Evolutionary conservation across 345 rosid species (phyloP).

Genomic region (Garcia nutans): DNA sequence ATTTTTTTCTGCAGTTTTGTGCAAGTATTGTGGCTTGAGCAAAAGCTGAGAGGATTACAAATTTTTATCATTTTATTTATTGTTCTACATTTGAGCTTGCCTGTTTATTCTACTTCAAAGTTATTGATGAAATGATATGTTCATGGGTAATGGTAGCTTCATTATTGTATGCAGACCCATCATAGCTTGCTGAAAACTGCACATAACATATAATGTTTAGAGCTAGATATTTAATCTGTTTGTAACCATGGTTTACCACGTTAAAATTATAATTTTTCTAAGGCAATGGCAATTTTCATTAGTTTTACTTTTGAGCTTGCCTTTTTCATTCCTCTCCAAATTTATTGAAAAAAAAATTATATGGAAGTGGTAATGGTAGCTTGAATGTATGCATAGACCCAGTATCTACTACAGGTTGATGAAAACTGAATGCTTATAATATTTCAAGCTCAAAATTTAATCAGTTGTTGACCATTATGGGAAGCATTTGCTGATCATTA

Average conservation of each 20-base stretch:
- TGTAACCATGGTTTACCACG: too few species aligned
- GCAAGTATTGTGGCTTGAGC: not conserved
- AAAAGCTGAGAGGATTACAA: too few species aligned
- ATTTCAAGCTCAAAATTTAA: not conserved
- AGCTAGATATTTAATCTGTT: not conserved
- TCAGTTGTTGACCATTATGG: not conserved
- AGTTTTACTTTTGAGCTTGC: too few species aligned
- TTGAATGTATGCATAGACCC: too few species aligned
- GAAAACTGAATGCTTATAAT: not conserved
- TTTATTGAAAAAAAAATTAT: too few species aligned
- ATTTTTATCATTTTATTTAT: not conserved
- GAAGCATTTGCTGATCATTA: not conserved
- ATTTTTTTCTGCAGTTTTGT: not conserved
- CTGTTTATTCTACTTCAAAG: not conserved
- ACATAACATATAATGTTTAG: not conserved
- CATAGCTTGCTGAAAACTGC: not conserved
- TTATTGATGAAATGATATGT: not conserved
- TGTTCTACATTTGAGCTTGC: constrained; percentile 1
- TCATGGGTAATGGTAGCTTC: not conserved
- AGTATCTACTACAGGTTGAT: not conserved
- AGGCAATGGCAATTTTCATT: too few species aligned
- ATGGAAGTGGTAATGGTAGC: too few species aligned
- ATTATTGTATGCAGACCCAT: not conserved
- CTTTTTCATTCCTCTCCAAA: too few species aligned
- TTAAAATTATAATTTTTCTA: too few species aligned